These are phyloP conservation scores for Ambrosiella cleistominuta DNA, from an alignment of 2,329 filamentous ascomycete genomes.

Conservation along the genomic window DNA sequence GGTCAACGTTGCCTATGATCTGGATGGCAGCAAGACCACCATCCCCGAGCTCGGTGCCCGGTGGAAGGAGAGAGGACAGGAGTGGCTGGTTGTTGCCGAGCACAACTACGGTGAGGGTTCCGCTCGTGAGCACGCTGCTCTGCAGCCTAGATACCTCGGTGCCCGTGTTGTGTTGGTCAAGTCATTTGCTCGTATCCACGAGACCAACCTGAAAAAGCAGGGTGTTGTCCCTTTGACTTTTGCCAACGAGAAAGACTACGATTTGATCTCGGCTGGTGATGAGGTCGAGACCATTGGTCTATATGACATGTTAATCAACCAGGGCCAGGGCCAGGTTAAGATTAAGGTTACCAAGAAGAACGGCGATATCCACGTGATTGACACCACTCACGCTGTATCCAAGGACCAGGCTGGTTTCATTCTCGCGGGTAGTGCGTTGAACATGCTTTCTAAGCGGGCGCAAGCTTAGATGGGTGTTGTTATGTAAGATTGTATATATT, in stretches of 20 bases:
- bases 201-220: constrained; percentile 95
- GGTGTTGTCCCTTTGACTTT: constrained; percentile 91
- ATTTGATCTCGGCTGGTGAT: constrained; percentile 66
- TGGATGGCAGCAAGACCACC: constrained; percentile 53
- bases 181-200: constrained; percentile 80
- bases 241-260: constrained; percentile 73
- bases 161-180: constrained; percentile 71
- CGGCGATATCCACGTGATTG: constrained; percentile 50
- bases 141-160: constrained; percentile 82
- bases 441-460: constrained; percentile 54
- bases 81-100: constrained; percentile 92
- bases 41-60: constrained; percentile 75
- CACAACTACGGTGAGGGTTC: constrained; percentile 94
- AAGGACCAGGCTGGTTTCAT: constrained; percentile 86
- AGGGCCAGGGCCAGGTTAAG: constrained; percentile 60
- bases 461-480: background rate
- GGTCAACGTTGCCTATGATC: constrained; percentile 82
- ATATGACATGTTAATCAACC: constrained; percentile 59
- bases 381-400: constrained; percentile 74
- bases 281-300: constrained; percentile 67
- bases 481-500: background rate
- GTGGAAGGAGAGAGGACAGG: constrained; percentile 59
- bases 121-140: constrained; percentile 73
- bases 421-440: constrained; percentile 82
- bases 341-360: constrained; percentile 45